Evolutionary conservation across 2,329 filamentous ascomycete genomes (phyloP), one percentile per base, ranked within the genome.

Genomic region (Colletotrichum tabaci): DNA sequence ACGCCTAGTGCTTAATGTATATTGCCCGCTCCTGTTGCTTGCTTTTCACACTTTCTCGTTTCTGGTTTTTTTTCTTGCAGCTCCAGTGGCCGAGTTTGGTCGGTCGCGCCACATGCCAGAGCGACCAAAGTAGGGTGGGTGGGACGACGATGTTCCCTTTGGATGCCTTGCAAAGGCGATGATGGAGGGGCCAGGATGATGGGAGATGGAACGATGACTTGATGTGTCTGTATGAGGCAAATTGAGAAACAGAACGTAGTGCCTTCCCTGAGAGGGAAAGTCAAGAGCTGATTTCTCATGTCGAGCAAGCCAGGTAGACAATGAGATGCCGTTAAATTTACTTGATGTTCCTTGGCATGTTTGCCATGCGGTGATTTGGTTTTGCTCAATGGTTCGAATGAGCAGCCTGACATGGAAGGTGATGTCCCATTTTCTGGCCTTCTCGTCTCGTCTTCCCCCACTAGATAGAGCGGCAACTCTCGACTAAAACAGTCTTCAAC

Each of bases 1-100:
- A 55, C 56, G 66, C 71, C 61, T 67, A 73, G 58, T 74, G 73
- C 73, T 71, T 74, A 73, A 74, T 74, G 73, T 74, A 69, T 74
- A 73, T 70, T 73, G 46, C 69, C 30, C 53, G 44, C 58, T 50
- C 60, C 61, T 70, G 58, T 62, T 68, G 40, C 13, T 66, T 61
- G 26, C 44, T 8, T 61, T 55, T 60, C 21, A 40, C 49, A 42
- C 18, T 26, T 66, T 66, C 55, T 56, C 21, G 61, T 70, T 61
- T 16, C 26, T 64, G 58, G 44, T 57, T 68, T 8, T 10, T 49
- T 18, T 72, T 71, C 56, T 62, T 61, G 55, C 66, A 66, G 70
- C 70, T 72, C 66, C 66, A 60, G 56, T 62, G 66, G 70, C 67
- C 62, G 67, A 21, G 57, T 23, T 65, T 72, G 53, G 58, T 60